Conservation (phyloP, 2,329 filamentous ascomycete genomes). For the Cladosporium velox region DNA sequence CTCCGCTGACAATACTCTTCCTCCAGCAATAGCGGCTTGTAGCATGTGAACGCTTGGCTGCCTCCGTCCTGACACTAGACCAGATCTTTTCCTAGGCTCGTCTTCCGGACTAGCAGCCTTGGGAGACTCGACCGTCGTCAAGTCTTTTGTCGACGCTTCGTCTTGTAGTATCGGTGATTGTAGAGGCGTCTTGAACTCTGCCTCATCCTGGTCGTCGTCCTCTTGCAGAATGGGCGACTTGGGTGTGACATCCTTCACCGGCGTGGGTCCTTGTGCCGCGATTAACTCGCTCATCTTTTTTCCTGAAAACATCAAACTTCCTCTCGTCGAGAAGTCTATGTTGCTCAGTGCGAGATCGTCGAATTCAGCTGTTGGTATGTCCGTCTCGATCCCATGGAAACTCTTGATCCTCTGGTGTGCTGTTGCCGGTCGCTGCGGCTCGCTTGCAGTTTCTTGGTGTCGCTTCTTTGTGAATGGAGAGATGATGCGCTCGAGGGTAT, state of each 20-base stretch:
- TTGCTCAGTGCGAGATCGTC: slow-evolving; percentile 54
- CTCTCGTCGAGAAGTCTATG: slow-evolving; percentile 61
- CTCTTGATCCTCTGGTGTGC: slow-evolving; percentile 30
- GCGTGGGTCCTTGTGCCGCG: slow-evolving; percentile 25
- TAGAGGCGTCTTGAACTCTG: background rate
- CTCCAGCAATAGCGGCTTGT: slow-evolving; percentile 37
- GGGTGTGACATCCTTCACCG: background rate
- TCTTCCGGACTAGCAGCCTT: background rate
- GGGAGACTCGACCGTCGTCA: background rate
- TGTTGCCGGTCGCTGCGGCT: slow-evolving; percentile 10
- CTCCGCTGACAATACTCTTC: slow-evolving; percentile 61
- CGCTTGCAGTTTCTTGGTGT: background rate
- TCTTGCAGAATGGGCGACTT: background rate
- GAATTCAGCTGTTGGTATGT: slow-evolving; percentile 58
- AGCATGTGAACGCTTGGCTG: slow-evolving; percentile 41
- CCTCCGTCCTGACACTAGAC: slow-evolving; percentile 31
- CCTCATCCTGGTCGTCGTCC: background rate
- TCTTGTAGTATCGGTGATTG: slow-evolving; percentile 1
- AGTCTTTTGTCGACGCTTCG: background rate
- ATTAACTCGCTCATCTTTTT: slow-evolving; percentile 47
- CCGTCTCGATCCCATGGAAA: slow-evolving; percentile 55
- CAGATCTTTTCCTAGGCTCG: background rate
- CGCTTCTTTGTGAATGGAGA: slow-evolving; percentile 15
- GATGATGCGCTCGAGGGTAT: slow-evolving; percentile 16
- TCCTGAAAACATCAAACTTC: slow-evolving; percentile 60